Evolutionary conservation across 2,329 filamentous ascomycete species (phyloP).

Genomic region (Aspergillus flavus): DNA sequence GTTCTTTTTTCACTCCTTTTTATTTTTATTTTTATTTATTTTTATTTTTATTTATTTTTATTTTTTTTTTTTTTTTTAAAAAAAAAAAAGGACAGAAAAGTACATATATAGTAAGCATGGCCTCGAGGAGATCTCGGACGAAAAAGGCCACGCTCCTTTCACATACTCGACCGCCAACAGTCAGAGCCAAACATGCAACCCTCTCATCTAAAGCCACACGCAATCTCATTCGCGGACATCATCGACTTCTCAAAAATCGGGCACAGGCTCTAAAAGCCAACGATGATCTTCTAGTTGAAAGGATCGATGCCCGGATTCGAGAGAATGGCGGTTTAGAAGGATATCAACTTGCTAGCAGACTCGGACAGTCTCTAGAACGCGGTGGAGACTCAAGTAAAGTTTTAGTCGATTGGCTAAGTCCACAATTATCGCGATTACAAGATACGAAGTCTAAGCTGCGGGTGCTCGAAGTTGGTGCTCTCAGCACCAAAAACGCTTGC

Average conservation of each 20-base stretch:
- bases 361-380: constrained; percentile 61
- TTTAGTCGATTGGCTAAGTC: constrained; percentile 60
- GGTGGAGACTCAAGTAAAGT: constrained; percentile 66
- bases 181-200: constrained; percentile 36
- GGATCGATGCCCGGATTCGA: constrained; percentile 54
- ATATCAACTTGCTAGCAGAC: constrained; percentile 65
- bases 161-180: constrained; percentile 49
- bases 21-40: background rate
- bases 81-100: too few species aligned
- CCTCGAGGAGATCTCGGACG: constrained; percentile 31
- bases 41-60: background rate
- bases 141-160: constrained; percentile 45
- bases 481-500: constrained; percentile 83
- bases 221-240: constrained; percentile 61
- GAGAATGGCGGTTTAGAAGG: constrained; percentile 60
- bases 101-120: constrained; percentile 24
- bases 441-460: constrained; percentile 47
- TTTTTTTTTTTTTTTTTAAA: too few species aligned
- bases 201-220: constrained; percentile 62
- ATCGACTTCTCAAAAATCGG: constrained; percentile 60
- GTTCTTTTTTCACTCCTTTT: background rate
- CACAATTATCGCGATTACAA: constrained; percentile 29
- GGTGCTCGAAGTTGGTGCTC: constrained; percentile 85
- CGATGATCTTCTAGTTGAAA: constrained; percentile 43
- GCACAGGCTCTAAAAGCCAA: constrained; percentile 54